These are phyloP conservation scores for Leishmania aethiopica DNA, from an alignment of 208 protist species.

Conservation along the genomic window DNA sequence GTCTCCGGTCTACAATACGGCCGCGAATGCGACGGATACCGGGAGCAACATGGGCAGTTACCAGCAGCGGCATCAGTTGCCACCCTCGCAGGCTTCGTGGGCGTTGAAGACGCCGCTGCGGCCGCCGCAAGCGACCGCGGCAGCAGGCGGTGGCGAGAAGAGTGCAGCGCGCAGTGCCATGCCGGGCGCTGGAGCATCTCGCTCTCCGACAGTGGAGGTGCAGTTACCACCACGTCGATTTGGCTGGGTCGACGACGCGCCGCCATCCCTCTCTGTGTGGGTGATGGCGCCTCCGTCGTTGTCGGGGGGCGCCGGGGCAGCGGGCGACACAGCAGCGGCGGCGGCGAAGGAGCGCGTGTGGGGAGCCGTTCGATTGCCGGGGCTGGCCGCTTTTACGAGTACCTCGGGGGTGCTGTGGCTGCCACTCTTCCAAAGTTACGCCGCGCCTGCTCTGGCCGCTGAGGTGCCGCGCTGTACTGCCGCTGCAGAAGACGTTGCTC, in stretches of 20 bases:
- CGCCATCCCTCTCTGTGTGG: conserved; percentile 18
- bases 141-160: neutral
- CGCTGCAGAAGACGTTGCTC: neutral
- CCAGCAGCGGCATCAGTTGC: neutral
- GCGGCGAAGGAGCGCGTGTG: conserved; percentile 10
- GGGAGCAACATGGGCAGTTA: neutral
- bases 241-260: conserved; percentile 9
- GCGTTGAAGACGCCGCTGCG: neutral
- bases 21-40: too few relatives aligned
- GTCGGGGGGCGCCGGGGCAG: neutral
- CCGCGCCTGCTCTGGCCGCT: neutral
- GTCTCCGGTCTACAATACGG: neutral
- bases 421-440: conserved; percentile 25
- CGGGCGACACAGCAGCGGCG: neutral
- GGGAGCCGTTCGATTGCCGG: conserved; percentile 19
- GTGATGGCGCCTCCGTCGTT: conserved; percentile 7
- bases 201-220: conserved; percentile 10
- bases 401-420: conserved; percentile 31
- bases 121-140: neutral
- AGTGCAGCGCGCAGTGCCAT: neutral
- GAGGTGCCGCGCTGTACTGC: neutral
- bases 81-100: neutral
- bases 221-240: conserved; percentile 30
- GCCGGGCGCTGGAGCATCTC: neutral
- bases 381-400: conserved; percentile 15